Conservation (phyloP, 768 basidiomycete species). For the Lactifluus pinguis region DNA sequence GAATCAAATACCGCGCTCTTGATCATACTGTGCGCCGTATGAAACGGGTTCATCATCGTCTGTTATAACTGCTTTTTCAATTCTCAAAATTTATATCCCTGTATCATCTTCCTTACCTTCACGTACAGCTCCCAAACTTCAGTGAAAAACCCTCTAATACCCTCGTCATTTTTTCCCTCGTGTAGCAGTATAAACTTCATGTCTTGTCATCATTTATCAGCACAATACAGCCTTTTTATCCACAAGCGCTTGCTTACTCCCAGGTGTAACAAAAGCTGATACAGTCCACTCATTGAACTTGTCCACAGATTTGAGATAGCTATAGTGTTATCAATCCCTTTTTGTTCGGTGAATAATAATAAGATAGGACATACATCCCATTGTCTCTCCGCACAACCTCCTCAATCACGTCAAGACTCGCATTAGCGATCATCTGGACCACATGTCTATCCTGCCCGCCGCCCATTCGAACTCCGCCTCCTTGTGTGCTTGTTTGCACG, state of each 20-base stretch:
- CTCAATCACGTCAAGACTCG: constrained; percentile 89
- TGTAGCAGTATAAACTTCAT: constrained; percentile 93
- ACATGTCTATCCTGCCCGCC: constrained; percentile 87
- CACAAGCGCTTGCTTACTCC: constrained; percentile 51
- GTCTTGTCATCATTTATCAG: constrained; percentile 41
- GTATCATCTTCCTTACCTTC: constrained; percentile 52
- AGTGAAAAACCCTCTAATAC: constrained; percentile 84
- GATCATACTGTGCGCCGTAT: constrained; percentile 80
- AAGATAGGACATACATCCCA: constrained; percentile 42
- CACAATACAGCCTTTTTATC: neutral
- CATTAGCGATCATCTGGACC: constrained; percentile 98
- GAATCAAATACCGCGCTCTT: constrained; percentile 75
- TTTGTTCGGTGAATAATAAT: neutral
- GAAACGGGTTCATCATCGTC: constrained; percentile 94
- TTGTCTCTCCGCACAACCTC: constrained; percentile 82
- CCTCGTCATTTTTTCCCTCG: constrained; percentile 95
- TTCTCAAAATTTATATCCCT: too few species aligned
- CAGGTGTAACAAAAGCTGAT: constrained; percentile 91
- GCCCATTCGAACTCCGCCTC: constrained; percentile 60
- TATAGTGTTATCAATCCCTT: constrained; percentile 29
- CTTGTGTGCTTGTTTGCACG: constrained; percentile 49
- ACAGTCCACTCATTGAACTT: constrained; percentile 99
- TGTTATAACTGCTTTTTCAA: constrained; percentile 25
- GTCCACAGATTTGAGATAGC: constrained; percentile 94
- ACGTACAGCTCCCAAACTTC: constrained; percentile 97